Conservation (phyloP, 768 basidiomycete species). For the Cubamyces lactineus region DNA sequence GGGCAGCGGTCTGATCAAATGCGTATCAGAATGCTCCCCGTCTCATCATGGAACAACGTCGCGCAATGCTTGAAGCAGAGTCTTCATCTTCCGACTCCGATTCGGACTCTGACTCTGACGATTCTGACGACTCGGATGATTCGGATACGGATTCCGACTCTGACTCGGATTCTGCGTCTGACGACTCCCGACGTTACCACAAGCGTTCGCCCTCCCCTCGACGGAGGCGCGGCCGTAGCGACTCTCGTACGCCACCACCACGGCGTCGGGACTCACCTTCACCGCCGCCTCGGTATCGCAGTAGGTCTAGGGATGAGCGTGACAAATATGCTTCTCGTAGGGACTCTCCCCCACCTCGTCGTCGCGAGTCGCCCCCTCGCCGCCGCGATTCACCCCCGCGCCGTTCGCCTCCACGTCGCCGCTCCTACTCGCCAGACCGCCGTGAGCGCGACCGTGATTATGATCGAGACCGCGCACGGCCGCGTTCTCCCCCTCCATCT, state of each 20-base stretch:
- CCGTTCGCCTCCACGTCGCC: constrained; percentile 10
- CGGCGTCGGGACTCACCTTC: constrained; percentile 27
- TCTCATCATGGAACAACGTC: constrained; percentile 92
- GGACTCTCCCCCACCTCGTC: constrained; percentile 30
- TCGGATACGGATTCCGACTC: constrained; percentile 37
- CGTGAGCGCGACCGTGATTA: constrained; percentile 13
- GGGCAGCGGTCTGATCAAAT: constrained; percentile 3
- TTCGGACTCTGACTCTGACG: constrained; percentile 44
- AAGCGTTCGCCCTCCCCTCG: constrained; percentile 41
- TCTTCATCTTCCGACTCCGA: constrained; percentile 49
- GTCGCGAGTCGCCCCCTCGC: constrained; percentile 23
- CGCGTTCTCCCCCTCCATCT: constrained; percentile 22
- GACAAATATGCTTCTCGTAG: constrained; percentile 28
- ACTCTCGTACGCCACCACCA: constrained; percentile 39
- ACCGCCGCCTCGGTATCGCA: constrained; percentile 28
- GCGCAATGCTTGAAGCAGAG: constrained; percentile 79
- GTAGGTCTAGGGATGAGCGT: constrained; percentile 19
- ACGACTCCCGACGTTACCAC: constrained; percentile 32
- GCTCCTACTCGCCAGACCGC: constrained; percentile 8
- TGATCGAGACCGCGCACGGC: constrained; percentile 20
- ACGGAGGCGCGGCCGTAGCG: constrained; percentile 30
- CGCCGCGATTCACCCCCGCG: constrained; percentile 6
- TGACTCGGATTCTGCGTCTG: constrained; percentile 40
- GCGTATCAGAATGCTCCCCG: constrained; percentile 83
- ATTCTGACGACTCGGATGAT: constrained; percentile 45